Conservation (phyloP, 345 rosid species). For the Salix caprea region DNA sequence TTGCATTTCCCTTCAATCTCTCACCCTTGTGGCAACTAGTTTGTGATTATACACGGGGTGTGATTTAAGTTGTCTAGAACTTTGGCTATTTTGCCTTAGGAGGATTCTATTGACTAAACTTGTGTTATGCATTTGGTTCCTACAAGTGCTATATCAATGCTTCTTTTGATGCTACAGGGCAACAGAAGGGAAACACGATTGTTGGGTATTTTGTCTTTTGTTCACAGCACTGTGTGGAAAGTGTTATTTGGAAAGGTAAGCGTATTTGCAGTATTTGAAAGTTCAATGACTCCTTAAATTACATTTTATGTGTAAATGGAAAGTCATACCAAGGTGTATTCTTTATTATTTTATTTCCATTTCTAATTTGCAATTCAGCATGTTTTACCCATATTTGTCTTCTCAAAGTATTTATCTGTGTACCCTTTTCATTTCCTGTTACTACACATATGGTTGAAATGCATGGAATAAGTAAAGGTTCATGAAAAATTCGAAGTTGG, state of each 20-base stretch:
- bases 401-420: neutral
- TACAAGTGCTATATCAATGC: neutral
- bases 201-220: constrained; percentile 84
- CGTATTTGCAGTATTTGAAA: neutral
- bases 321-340: neutral
- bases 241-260: constrained; percentile 88
- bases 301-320: neutral
- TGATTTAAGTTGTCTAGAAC: neutral
- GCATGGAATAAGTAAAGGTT: neutral
- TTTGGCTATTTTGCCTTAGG: neutral
- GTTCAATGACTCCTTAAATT: neutral
- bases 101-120: neutral
- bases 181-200: constrained; percentile 94
- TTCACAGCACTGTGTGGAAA: constrained; percentile 97
- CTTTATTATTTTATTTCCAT: neutral
- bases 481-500: neutral
- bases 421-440: neutral
- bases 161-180: constrained; percentile 48
- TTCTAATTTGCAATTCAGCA: neutral
- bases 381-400: neutral
- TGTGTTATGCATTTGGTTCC: neutral
- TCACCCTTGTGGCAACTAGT: neutral
- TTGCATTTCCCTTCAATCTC: neutral
- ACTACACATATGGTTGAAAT: neutral
- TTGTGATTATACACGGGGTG: neutral